Base-by-base conservation (phyloP, 805 yeast species). In the Suhomyces prunicola region DNA sequence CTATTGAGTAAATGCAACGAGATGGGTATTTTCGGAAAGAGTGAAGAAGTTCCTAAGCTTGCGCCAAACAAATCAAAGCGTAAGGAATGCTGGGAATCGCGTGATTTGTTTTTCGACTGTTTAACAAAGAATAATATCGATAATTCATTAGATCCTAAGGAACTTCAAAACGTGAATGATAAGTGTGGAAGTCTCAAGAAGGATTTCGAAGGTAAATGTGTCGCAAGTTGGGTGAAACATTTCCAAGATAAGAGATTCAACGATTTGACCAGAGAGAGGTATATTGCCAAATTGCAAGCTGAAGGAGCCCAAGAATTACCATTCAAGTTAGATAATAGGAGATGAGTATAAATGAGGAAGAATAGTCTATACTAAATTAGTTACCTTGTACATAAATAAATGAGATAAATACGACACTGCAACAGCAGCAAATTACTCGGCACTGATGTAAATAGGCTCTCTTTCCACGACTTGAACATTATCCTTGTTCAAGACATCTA, bases 231-330 rank as follows among this genome's bases (percentile, higher is more conserved):
- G 98, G 90, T 67, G 83, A 56, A 86, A 55, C 91, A 92, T 68
- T 92, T 93, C 76, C 93, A 91, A 66, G 93, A 90, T 69, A 92
- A 91, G 69, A 82, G 97, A 60, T 87, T 85, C 40, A 86, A 84
- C 54, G 97, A 90, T 60, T 72, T 83, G 56, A 82, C 83, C 61
- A 85, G 87, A 68, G 87, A 83, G 57, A 76, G 79, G 58, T 85
- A 88, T 68, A 69, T 90, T 62, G 79, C 79, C 51, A 85, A 87
- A 65, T 83, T 90, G 60, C 90, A 87, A 63, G 84, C 81, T 17
- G 84, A 85, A 57, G 90, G 90, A 24, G 88, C 83, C 15, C 56
- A 54, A 54, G 67, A 64, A 35, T 60, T 65, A 51, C 69, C 69
- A 17, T 63, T 65, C 59, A 65, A 62, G 51, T 62, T 65, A 63